Evolutionary conservation across 2,329 filamentous ascomycete species (phyloP).

Genomic region (Helicocarpus griseus): DNA sequence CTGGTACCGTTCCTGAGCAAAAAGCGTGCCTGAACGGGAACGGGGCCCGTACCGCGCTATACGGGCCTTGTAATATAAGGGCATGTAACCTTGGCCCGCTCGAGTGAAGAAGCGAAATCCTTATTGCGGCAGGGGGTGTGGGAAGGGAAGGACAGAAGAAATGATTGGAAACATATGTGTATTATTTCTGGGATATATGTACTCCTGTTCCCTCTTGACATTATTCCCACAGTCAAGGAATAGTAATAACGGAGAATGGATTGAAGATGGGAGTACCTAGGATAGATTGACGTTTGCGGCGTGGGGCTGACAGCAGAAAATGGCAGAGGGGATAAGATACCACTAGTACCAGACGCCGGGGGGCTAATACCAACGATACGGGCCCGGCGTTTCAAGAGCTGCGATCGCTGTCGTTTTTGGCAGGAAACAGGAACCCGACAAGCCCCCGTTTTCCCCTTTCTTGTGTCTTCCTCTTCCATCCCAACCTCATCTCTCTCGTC

Average conservation of each 20-base stretch:
- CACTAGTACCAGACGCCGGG: not conserved
- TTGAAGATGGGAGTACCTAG: not conserved
- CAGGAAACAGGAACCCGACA: too few species aligned
- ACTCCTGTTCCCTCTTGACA: too few species aligned
- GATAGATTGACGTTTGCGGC: not conserved
- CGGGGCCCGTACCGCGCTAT: not conserved
- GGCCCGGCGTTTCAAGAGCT: constrained; percentile 1
- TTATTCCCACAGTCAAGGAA: too few species aligned
- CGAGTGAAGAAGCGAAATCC: too few species aligned
- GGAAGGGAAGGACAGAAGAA: too few species aligned
- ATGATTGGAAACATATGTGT: too few species aligned
- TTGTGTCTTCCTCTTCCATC: not conserved
- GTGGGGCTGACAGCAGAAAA: not conserved
- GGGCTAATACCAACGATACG: not conserved
- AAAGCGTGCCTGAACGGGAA: not conserved
- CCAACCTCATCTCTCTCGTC: not conserved
- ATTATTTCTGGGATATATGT: too few species aligned
- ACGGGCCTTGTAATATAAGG: not conserved
- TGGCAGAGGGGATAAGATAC: not conserved
- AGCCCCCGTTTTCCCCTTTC: not conserved
- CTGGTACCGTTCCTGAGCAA: not conserved
- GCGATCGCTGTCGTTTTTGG: not conserved
- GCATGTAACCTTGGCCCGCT: not conserved
- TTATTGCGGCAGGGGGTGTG: too few species aligned
- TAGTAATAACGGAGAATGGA: too few species aligned